Evolutionary conservation across 2,329 filamentous ascomycete genomes (phyloP).

Genomic region (Neofusicoccum ribis): DNA sequence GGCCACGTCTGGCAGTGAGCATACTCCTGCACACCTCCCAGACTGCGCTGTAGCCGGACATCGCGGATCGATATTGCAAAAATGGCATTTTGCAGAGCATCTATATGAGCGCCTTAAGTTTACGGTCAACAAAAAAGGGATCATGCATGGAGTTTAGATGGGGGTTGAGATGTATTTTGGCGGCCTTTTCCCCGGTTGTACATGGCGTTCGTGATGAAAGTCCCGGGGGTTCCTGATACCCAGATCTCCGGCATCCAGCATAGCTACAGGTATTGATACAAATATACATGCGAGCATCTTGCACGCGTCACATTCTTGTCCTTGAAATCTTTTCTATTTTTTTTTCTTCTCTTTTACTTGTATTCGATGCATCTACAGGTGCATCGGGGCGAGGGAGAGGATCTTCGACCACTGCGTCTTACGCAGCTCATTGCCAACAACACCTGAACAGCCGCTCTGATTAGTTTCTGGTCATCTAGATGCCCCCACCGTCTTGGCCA

Average conservation of each 20-base stretch:
- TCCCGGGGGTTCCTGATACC: constrained; percentile 14
- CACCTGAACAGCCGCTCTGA: constrained; percentile 50
- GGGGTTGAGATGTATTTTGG: constrained; percentile 1
- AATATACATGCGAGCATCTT: background rate
- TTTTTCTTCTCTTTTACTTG: constrained; percentile 15
- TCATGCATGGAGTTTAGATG: constrained; percentile 3
- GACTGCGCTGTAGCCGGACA: background rate
- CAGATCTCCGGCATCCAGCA: constrained; percentile 10
- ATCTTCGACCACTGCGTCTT: constrained; percentile 99
- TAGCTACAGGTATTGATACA: constrained; percentile 10
- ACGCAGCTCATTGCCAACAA: constrained; percentile 86
- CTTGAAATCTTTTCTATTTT: background rate
- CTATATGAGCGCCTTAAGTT: background rate
- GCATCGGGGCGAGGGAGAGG: constrained; percentile 85
- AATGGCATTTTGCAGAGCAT: background rate
- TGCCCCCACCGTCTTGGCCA: background rate
- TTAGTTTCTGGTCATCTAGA: constrained; percentile 22
- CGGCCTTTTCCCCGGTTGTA: background rate
- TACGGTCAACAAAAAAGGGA: background rate
- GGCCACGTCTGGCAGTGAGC: constrained; percentile 73
- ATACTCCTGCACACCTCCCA: background rate
- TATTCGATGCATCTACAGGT: constrained; percentile 54
- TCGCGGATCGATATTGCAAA: background rate
- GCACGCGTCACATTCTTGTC: background rate
- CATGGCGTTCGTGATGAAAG: constrained; percentile 15